phyloP scores from a whole-genome alignment of 495 filamentous ascomycete species.

The Neurospora tetraspora region DNA sequence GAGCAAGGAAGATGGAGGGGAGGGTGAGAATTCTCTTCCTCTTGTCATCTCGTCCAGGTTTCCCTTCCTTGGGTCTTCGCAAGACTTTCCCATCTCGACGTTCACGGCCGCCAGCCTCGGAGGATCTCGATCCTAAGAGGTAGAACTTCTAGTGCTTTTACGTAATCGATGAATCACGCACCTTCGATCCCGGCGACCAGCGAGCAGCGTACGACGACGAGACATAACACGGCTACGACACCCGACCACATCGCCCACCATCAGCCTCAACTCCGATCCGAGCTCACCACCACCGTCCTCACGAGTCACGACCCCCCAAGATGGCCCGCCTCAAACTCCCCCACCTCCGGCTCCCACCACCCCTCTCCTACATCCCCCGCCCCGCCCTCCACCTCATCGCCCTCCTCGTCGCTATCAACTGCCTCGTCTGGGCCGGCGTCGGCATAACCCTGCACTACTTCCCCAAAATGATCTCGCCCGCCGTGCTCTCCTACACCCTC shows the following conservation, averaged over 20 bases:
- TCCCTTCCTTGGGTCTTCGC: background rate
- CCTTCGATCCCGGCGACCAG: background rate
- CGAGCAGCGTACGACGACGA: background rate
- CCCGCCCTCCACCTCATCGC: constrained; percentile 58
- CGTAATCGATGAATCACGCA: background rate
- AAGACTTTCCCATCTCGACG: background rate
- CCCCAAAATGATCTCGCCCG: constrained; percentile 57
- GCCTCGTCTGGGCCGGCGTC: constrained; percentile 60
- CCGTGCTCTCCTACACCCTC: constrained; percentile 79
- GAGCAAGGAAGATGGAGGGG: background rate
- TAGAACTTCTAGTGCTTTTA: background rate
- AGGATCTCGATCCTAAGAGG: too few relatives aligned
- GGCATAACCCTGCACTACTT: constrained; percentile 54
- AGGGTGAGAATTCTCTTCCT: background rate
- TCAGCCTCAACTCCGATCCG: background rate
- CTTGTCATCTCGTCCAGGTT: background rate
- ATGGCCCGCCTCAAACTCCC: constrained; percentile 1
- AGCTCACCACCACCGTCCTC: too few relatives aligned
- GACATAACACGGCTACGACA: background rate
- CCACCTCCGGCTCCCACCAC: constrained; percentile 7
- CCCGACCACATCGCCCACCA: too few relatives aligned
- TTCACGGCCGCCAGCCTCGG: too few relatives aligned
- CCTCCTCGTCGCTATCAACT: constrained; percentile 55
- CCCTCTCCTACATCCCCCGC: constrained; percentile 43
- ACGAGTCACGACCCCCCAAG: background rate